Conservation (phyloP, 164 flowering plant species). For the Vitis amurensis region DNA sequence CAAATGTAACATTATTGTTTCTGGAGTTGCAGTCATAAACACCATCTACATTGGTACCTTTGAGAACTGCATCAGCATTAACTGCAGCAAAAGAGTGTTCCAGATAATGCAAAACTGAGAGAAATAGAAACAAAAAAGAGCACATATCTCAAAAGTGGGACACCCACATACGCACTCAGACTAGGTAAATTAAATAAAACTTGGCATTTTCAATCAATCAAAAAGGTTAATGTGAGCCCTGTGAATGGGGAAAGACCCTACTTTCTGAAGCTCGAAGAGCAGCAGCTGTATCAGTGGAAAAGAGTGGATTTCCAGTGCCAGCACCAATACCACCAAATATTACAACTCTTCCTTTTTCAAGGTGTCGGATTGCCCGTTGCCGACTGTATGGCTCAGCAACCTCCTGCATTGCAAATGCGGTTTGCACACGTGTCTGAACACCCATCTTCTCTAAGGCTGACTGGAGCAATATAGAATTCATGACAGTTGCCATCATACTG, state of each 20-base stretch:
- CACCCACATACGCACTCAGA: no score
- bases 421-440: conserved; percentile 82
- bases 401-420: conserved; percentile 71
- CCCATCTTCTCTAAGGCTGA: conserved; percentile 84
- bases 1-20: conserved; percentile 50
- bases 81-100: conserved; percentile 36
- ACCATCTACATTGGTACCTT: conserved; percentile 78
- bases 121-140: background rate
- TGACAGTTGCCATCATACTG: conserved; percentile 97
- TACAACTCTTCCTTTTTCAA: conserved; percentile 93
- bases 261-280: conserved; percentile 93
- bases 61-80: conserved; percentile 81
- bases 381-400: conserved; percentile 82
- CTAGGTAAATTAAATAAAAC: background rate
- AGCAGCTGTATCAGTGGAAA: conserved; percentile 89
- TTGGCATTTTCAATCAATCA: background rate
- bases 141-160: no score
- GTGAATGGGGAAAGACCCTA: conserved; percentile 28
- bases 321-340: conserved; percentile 95
- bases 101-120: background rate
- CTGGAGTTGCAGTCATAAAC: conserved; percentile 69
- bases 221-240: background rate
- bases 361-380: conserved; percentile 84
- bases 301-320: conserved; percentile 83
- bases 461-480: conserved; percentile 88